Percentiles rank a stretch among this genome's conserved stretches.
Evolutionary conservation across 441 rosid genomes (phyloP).

Genomic region (Hypseocharis bilobata): DNA sequence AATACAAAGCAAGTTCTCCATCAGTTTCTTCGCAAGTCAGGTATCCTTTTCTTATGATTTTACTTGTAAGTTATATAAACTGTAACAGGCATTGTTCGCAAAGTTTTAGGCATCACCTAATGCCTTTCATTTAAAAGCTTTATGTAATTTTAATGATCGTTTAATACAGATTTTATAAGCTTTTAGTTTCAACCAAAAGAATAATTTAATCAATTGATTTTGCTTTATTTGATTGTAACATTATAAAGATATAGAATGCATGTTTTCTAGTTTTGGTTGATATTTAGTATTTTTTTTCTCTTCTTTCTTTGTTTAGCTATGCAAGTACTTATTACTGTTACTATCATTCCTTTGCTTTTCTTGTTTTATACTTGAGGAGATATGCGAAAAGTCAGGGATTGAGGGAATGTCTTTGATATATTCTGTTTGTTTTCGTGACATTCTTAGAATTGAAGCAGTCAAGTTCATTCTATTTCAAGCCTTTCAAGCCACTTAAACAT

Average conservation of each 20-base stretch:
- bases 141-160: background rate
- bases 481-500: constrained; percentile 66
- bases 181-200: background rate
- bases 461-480: constrained; percentile 64
- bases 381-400: constrained; percentile 1
- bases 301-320: background rate
- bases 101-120: background rate
- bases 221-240: background rate
- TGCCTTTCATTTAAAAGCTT: background rate
- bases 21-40: constrained; percentile 77
- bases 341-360: constrained; percentile 1
- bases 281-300: background rate
- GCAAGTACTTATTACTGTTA: background rate
- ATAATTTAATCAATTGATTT: background rate
- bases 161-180: background rate
- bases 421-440: constrained; percentile 41
- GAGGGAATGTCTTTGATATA: constrained; percentile 10
- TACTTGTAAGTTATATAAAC: constrained; percentile 7
- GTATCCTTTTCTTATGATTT: constrained; percentile 48
- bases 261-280: constrained; percentile 4
- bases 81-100: constrained; percentile 3
- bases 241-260: background rate
- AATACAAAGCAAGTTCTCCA: constrained; percentile 88
- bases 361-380: constrained; percentile 2
- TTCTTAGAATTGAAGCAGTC: constrained; percentile 65